A percentile compares a stretch with the other conserved stretches of the same genome.
These are phyloP conservation scores for Colletotrichum lindemuthianum DNA, from an alignment of 2,329 filamentous ascomycete genomes.

Conservation along the genomic window DNA sequence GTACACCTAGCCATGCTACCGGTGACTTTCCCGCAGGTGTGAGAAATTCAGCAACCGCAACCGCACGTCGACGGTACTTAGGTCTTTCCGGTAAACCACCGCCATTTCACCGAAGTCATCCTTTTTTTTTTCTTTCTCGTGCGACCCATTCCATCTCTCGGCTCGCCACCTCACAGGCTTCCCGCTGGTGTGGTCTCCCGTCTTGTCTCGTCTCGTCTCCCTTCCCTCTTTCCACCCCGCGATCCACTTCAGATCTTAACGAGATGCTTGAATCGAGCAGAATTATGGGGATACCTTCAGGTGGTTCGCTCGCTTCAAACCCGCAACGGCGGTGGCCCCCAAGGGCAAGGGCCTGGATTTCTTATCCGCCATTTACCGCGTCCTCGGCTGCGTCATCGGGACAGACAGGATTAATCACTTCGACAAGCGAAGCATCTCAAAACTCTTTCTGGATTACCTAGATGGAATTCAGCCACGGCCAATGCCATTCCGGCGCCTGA, in stretches of 20 bases:
- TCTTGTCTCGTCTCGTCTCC: constrained; percentile 14
- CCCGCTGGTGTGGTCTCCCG: not conserved
- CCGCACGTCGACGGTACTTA: not conserved
- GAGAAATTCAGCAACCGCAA: no score
- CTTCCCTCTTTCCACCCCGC: constrained; percentile 18
- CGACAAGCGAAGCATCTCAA: no score
- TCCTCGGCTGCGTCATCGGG: constrained; percentile 3
- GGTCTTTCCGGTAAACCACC: constrained; percentile 31
- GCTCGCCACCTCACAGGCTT: not conserved
- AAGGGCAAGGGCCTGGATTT: not conserved
- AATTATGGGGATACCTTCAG: constrained; percentile 26
- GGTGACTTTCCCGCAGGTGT: no score
- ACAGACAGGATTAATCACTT: not conserved
- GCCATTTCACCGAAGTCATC: constrained; percentile 4
- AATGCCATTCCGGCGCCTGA: not conserved
- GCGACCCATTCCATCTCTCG: not conserved
- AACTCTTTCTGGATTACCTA: no score
- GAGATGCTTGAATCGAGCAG: constrained; percentile 34
- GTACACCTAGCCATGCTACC: no score
- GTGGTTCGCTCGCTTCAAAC: constrained; percentile 18
- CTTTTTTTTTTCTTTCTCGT: not conserved
- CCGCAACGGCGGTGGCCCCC: constrained; percentile 14
- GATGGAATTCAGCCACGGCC: no score
- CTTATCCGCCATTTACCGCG: no score
- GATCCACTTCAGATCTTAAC: constrained; percentile 36